Evolutionary conservation across 108 stramenopile genomes (phyloP).

Genomic region (Pinguiococcus pyrenoidosus): DNA sequence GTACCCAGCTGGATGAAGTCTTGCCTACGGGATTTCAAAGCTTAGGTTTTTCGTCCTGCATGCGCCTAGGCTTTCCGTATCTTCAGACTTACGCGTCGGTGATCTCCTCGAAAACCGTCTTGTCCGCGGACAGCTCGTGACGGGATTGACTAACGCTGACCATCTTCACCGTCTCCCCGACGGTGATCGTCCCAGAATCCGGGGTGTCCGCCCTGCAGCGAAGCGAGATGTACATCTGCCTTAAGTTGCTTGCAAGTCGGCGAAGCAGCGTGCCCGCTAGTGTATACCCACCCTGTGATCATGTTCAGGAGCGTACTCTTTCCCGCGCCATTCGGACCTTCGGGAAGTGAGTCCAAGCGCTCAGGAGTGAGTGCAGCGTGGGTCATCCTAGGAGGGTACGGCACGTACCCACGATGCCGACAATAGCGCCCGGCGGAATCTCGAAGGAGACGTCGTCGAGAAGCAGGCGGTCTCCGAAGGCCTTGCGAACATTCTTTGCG

Average conservation of each 20-base stretch:
- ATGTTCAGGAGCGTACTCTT: conserved; percentile 77
- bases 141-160: conserved; percentile 81
- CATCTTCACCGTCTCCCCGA: conserved; percentile 74
- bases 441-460: conserved; percentile 68
- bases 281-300: conserved; percentile 51
- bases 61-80: not conserved
- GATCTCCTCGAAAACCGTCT: conserved; percentile 79
- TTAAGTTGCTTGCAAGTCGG: not conserved
- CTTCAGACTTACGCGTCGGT: conserved; percentile 34
- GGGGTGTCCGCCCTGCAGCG: too few species aligned
- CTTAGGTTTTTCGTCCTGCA: not conserved
- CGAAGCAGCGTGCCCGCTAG: too few species aligned
- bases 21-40: not conserved
- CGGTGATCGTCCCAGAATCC: conserved; percentile 55
- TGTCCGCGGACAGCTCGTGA: conserved; percentile 60
- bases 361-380: not conserved
- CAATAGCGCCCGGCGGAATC: conserved; percentile 72
- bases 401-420: conserved; percentile 44
- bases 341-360: conserved; percentile 1
- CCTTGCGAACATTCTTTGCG: conserved; percentile 40
- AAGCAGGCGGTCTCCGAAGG: conserved; percentile 42
- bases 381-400: not conserved
- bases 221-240: not conserved
- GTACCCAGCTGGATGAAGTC: conserved; percentile 4
- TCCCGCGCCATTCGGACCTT: conserved; percentile 64